phyloP scores from a whole-genome alignment of 2,329 filamentous ascomycete genomes.

The Trichoderma aggressivum region DNA sequence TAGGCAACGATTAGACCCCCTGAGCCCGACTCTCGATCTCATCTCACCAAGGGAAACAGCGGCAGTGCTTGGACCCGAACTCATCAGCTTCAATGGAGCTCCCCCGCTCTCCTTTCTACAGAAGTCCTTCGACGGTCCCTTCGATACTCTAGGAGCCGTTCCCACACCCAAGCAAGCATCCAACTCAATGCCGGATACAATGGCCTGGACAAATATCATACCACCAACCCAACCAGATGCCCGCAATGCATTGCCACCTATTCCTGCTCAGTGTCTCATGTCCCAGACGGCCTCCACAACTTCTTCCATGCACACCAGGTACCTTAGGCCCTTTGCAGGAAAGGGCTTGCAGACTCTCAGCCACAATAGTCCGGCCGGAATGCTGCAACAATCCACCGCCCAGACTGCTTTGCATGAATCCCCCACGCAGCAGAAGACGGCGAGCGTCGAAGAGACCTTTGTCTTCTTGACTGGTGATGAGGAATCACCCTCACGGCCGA shows the following conservation, averaged over 20 bases:
- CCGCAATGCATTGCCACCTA: slow-evolving; percentile 39
- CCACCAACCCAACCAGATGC: slow-evolving; percentile 40
- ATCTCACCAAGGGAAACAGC: slow-evolving; percentile 38
- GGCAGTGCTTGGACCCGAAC: slow-evolving; percentile 39
- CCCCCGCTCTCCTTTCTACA: slow-evolving; percentile 35
- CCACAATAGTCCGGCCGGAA: slow-evolving; percentile 25
- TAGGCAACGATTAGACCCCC: slow-evolving; percentile 43
- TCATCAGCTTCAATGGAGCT: slow-evolving; percentile 36
- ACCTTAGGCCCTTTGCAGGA: slow-evolving; percentile 54
- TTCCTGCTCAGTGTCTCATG: slow-evolving; percentile 50
- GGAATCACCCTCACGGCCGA: slow-evolving; percentile 19
- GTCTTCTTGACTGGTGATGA: slow-evolving; percentile 24
- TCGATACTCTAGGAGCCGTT: slow-evolving; percentile 20
- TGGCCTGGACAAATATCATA: slow-evolving; percentile 47
- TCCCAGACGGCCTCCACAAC: slow-evolving; percentile 53
- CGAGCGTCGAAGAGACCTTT: slow-evolving; percentile 26
- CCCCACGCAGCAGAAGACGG: slow-evolving; percentile 20
- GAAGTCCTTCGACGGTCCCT: slow-evolving; percentile 29
- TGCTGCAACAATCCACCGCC: slow-evolving; percentile 23
- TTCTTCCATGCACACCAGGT: slow-evolving; percentile 48
- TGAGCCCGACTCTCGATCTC: slow-evolving; percentile 52
- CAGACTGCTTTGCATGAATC: neutral
- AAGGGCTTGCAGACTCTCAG: slow-evolving; percentile 54
- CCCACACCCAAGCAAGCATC: slow-evolving; percentile 31
- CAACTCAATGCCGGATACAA: slow-evolving; percentile 54